These are phyloP conservation scores for Scheffersomyces lignosus DNA, from an alignment of 805 yeast species.

Conservation along the genomic window DNA sequence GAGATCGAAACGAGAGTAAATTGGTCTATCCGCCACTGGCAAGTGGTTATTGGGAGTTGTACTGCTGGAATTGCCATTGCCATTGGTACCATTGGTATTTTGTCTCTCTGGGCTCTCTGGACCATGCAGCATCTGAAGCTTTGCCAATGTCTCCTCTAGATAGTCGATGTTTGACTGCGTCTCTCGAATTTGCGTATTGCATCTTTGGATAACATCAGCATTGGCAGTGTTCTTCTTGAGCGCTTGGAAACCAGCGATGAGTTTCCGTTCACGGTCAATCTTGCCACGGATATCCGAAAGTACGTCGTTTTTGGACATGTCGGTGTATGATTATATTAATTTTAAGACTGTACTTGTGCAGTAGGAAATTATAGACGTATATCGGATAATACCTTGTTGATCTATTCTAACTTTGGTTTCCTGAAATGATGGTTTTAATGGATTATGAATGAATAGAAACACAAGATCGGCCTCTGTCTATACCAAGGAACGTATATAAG, in stretches of 20 bases:
- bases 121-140: slow-evolving; percentile 53
- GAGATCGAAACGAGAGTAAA: slow-evolving; percentile 73
- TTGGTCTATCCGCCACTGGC: slow-evolving; percentile 28
- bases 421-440: too few relatives aligned
- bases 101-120: too few relatives aligned
- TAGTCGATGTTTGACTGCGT: slow-evolving; percentile 90
- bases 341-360: too few relatives aligned
- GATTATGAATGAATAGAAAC: too few relatives aligned
- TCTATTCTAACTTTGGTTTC: too few relatives aligned
- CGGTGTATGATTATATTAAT: slow-evolving; percentile 1
- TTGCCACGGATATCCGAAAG: slow-evolving; percentile 74
- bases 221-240: slow-evolving; percentile 78
- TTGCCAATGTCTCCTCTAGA: slow-evolving; percentile 71
- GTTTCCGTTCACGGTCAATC: slow-evolving; percentile 84
- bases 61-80: slow-evolving; percentile 3
- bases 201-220: slow-evolving; percentile 80
- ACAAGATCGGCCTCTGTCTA: too few relatives aligned
- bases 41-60: slow-evolving; percentile 7
- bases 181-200: slow-evolving; percentile 87
- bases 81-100: slow-evolving; percentile 4
- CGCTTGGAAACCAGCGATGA: slow-evolving; percentile 83
- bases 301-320: slow-evolving; percentile 22
- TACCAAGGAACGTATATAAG: too few relatives aligned
- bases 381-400: too few relatives aligned
- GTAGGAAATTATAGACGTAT: too few relatives aligned